phyloP scores from a whole-genome alignment of 2,329 filamentous ascomycete genomes.

The Alternaria triticimaculans region DNA sequence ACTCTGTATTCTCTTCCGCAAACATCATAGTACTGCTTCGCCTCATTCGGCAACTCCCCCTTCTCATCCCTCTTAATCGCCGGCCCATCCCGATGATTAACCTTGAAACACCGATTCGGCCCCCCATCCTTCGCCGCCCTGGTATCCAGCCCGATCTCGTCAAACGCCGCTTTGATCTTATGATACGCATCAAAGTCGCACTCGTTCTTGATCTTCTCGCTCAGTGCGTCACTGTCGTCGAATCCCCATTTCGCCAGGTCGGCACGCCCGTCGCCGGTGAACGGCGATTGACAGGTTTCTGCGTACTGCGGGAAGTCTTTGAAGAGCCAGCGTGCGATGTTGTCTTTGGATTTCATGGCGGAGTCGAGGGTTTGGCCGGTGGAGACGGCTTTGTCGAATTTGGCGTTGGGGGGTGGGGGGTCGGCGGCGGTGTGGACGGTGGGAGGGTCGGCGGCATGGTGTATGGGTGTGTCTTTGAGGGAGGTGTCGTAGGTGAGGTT shows the following conservation, averaged over 20 bases:
- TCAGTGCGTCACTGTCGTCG: slow-evolving; percentile 7
- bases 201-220: slow-evolving; percentile 6
- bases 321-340: slow-evolving; percentile 15
- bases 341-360: slow-evolving; percentile 15
- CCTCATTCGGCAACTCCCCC: slow-evolving; percentile 4
- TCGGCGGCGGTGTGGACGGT: neutral
- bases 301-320: slow-evolving; percentile 9
- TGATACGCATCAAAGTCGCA: slow-evolving; percentile 20
- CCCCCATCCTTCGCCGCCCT: slow-evolving; percentile 12
- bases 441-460: neutral
- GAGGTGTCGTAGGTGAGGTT: neutral
- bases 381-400: slow-evolving; percentile 6
- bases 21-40: slow-evolving; percentile 15
- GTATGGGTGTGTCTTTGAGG: neutral
- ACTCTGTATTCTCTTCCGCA: slow-evolving; percentile 4
- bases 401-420: neutral
- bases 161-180: slow-evolving; percentile 12
- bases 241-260: slow-evolving; percentile 18
- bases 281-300: slow-evolving; percentile 9
- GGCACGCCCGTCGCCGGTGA: slow-evolving; percentile 9
- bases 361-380: slow-evolving; percentile 8
- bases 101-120: slow-evolving; percentile 14
- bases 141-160: slow-evolving; percentile 13
- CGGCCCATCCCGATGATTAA: slow-evolving; percentile 14
- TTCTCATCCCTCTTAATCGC: slow-evolving; percentile 14